These are phyloP conservation scores for Wolfiporia cocos DNA, from an alignment of 1,284 basidiomycete genomes.

Conservation along the genomic window DNA sequence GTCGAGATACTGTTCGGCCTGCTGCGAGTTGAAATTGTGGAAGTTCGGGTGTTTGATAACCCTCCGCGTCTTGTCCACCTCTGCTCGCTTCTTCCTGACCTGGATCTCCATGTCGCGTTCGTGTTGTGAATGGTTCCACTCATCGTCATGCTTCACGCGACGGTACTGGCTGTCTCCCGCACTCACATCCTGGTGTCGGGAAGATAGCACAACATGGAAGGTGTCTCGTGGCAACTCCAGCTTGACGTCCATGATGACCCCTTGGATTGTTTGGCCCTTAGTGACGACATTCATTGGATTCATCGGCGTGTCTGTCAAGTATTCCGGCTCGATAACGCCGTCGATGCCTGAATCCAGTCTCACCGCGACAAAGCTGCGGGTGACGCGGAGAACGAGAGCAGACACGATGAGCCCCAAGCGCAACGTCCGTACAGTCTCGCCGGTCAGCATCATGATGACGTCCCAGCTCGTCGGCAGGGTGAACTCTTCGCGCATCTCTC, in stretches of 20 bases:
- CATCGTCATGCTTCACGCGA: conserved; percentile 54
- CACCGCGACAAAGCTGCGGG: conserved; percentile 48
- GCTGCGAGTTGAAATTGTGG: conserved; percentile 89
- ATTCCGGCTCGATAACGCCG: conserved; percentile 69
- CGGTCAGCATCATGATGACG: conserved; percentile 92
- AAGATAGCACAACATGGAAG: conserved; percentile 76
- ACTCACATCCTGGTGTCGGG: conserved; percentile 64
- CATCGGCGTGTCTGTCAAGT: conserved; percentile 49
- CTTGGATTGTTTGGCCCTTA: conserved; percentile 78
- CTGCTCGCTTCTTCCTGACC: conserved; percentile 79
- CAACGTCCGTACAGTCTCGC: conserved; percentile 83
- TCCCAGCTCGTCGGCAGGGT: conserved; percentile 69
- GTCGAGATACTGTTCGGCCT: conserved; percentile 89
- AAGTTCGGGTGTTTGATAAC: conserved; percentile 99
- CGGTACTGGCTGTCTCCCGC: conserved; percentile 64
- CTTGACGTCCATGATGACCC: conserved; percentile 73
- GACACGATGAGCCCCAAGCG: conserved; percentile 81
- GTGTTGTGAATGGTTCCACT: conserved; percentile 64
- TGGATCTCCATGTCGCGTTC: conserved; percentile 73
- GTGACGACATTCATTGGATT: conserved; percentile 46
- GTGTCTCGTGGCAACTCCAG: conserved; percentile 56
- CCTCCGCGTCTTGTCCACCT: conserved; percentile 73
- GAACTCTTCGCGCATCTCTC: conserved; percentile 75
- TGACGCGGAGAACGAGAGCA: conserved; percentile 63
- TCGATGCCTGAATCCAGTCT: conserved; percentile 92